Percentiles rank a stretch among this genome's conserved stretches.
These are phyloP conservation scores for Pyrenochaeta sp. DNA, from an alignment of 2,329 filamentous ascomycete genomes.

Conservation along the genomic window DNA sequence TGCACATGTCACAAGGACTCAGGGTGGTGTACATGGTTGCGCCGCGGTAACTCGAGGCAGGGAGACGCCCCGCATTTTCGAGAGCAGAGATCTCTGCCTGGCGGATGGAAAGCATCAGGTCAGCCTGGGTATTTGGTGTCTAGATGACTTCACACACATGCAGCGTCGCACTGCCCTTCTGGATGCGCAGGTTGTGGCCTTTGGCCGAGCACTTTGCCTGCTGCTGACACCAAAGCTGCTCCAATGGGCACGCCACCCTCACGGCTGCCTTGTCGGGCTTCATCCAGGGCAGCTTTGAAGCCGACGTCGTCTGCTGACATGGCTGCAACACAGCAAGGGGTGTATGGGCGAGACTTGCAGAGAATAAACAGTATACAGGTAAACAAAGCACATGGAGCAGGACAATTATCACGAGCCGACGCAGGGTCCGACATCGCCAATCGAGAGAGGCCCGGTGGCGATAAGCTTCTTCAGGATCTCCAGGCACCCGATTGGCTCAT, in stretches of 20 bases:
- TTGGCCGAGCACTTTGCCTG: slow-evolving; percentile 73
- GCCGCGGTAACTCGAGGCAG: slow-evolving; percentile 71
- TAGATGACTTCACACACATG: slow-evolving; percentile 60
- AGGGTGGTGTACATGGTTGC: slow-evolving; percentile 86
- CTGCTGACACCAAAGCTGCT: slow-evolving; percentile 69
- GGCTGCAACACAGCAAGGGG: slow-evolving; percentile 2
- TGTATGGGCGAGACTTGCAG: neutral
- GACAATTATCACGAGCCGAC: slow-evolving; percentile 4
- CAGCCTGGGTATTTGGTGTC: slow-evolving; percentile 1
- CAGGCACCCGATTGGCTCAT: slow-evolving; percentile 17
- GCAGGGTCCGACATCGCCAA: slow-evolving; percentile 21
- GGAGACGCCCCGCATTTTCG: slow-evolving; percentile 75
- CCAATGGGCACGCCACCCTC: slow-evolving; percentile 68
- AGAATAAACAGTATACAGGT: neutral
- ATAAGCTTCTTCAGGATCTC: slow-evolving; percentile 23
- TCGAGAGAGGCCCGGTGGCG: slow-evolving; percentile 14
- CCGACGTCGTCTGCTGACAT: slow-evolving; percentile 50
- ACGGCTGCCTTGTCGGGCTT: slow-evolving; percentile 62
- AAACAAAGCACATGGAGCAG: neutral
- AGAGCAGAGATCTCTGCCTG: slow-evolving; percentile 80
- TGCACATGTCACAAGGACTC: slow-evolving; percentile 83
- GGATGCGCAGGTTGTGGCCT: slow-evolving; percentile 80
- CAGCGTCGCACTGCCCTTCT: slow-evolving; percentile 73
- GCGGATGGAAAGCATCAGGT: slow-evolving; percentile 11
- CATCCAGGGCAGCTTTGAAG: slow-evolving; percentile 65